Base-by-base conservation (phyloP, 2,329 filamentous ascomycete genomes). In the Cylindrodendrum hubeiense region DNA sequence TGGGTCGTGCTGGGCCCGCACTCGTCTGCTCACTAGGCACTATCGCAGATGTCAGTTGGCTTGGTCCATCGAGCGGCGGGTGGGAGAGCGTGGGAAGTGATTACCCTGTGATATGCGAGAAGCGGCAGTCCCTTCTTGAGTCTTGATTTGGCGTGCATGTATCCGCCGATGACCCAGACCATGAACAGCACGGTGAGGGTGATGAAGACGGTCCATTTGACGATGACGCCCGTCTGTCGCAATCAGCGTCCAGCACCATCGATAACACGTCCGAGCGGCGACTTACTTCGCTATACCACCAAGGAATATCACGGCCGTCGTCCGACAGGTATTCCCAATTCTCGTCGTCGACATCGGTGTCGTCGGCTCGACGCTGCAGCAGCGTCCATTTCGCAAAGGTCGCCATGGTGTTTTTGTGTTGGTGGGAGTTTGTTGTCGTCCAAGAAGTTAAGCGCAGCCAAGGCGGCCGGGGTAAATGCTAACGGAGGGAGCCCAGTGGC, bases 141-240 rank as follows among this genome's bases (percentile, higher is more conserved):
- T 50, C 93, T 85, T 49, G 81, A 80, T 76, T 88, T 88, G 49
- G 92, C 93, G 79, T 95, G 93, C 50, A 87, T 79, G 77, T 92
- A 91, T 66, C 91, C 92, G 64, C 88, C 83, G 58, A 93, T 70
- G 73, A 94, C 83, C 83, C 90, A 93, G 44, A 84, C 72, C 56
- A 88, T 77, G 73, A 93, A 79, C 65, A 89, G 60, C 60, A 85
- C 63, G 71, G 93, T 82, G 69, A 95, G 76, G 67, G 83, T 80
- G 65, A 87, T 86, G 74, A 95, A 88, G 65, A 95, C 80, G 50
- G 86, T 84, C 88, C 92, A 95, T 79, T 93, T 92, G 73, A 94
- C 82, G 63, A 90, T 90, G 60, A 86, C 79, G 61, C 89, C 90
- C 37, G 84, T 86, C 89, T 92, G 65, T 17, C 47, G 66, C 58